These are phyloP conservation scores for Ramaria sp. DNA, from an alignment of 768 basidiomycete genomes.

Conservation along the genomic window DNA sequence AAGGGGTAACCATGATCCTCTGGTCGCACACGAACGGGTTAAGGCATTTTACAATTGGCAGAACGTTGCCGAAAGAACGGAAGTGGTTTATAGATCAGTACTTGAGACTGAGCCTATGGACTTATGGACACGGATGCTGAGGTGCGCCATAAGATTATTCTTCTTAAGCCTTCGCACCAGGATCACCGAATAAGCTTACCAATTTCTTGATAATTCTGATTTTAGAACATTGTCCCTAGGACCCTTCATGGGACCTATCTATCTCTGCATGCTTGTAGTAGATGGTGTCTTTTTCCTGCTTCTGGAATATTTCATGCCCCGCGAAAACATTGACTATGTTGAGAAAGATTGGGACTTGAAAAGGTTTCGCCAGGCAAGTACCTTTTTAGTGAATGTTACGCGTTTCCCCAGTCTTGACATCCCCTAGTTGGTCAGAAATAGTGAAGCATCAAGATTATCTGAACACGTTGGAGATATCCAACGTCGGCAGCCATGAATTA, in stretches of 20 bases:
- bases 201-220: neutral
- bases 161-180: neutral
- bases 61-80: constrained; percentile 69
- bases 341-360: constrained; percentile 46
- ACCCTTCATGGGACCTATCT: constrained; percentile 75
- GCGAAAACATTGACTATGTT: constrained; percentile 68
- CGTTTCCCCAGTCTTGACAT: neutral
- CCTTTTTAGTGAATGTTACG: neutral
- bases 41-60: constrained; percentile 83
- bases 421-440: neutral
- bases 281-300: constrained; percentile 81
- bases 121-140: constrained; percentile 65
- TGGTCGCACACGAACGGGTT: constrained; percentile 65
- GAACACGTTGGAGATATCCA: neutral
- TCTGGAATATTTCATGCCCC: constrained; percentile 77
- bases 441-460: too few species aligned
- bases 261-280: constrained; percentile 79
- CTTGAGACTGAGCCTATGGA: constrained; percentile 49
- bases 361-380: constrained; percentile 23
- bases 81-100: constrained; percentile 68
- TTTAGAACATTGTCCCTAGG: constrained; percentile 67
- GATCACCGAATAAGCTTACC: neutral
- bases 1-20: constrained; percentile 60
- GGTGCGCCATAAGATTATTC: constrained; percentile 34
- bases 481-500: neutral